phyloP scores from a whole-genome alignment of 129 eudicot species.

The Gnaphalium uliginosum region DNA sequence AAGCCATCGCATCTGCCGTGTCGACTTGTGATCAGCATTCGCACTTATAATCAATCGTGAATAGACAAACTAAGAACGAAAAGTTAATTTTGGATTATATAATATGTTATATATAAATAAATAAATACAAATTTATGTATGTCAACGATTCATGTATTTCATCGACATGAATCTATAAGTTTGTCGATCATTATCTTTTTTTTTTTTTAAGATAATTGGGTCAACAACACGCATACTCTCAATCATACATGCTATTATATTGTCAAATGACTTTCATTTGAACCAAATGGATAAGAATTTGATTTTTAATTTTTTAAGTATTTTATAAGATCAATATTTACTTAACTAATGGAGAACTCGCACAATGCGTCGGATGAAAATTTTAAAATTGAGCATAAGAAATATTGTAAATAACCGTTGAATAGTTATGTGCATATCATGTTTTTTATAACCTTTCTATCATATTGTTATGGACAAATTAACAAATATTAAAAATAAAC shows the following conservation, averaged over 20 bases:
- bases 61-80: too few species aligned
- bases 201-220: not conserved
- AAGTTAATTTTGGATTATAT: not conserved
- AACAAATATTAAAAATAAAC: too few species aligned
- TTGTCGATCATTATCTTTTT: not conserved
- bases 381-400: too few species aligned
- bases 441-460: too few species aligned
- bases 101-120: too few species aligned
- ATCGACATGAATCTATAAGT: not conserved
- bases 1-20: not conserved
- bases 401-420: too few species aligned
- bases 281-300: constrained; percentile 19
- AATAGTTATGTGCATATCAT: too few species aligned
- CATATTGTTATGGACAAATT: too few species aligned
- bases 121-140: too few species aligned
- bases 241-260: constrained; percentile 20
- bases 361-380: too few species aligned
- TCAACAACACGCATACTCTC: constrained; percentile 4
- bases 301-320: not conserved
- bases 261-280: constrained; percentile 3
- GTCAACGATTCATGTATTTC: too few species aligned
- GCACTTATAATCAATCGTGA: not conserved
- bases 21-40: not conserved
- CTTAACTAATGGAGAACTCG: too few species aligned
- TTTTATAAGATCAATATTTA: constrained; percentile 19